phyloP scores from a whole-genome alignment of 345 rosid genomes.

The Salix dunnii region DNA sequence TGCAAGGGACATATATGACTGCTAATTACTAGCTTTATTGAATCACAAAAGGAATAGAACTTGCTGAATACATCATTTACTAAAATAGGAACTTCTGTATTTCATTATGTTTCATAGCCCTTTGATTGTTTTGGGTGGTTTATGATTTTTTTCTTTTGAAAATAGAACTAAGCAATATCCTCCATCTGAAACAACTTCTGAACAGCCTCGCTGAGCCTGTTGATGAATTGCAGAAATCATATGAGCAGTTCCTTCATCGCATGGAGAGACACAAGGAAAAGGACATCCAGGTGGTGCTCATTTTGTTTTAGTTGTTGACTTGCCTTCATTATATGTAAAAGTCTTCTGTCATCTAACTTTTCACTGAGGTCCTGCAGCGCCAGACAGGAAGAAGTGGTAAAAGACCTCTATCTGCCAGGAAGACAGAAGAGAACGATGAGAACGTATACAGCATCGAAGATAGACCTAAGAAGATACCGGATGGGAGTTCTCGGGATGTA shows the following conservation, averaged over 20 bases:
- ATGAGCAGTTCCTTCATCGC: conserved; percentile 72
- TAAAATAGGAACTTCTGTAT: neutral
- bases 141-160: neutral
- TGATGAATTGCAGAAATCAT: conserved; percentile 80
- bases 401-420: conserved; percentile 27
- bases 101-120: neutral
- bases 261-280: conserved; percentile 62
- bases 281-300: conserved; percentile 50
- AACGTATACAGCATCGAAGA: conserved; percentile 15
- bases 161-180: conserved; percentile 6
- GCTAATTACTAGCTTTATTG: neutral
- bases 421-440: conserved; percentile 29
- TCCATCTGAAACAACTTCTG: conserved; percentile 6
- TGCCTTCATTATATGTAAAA: neutral
- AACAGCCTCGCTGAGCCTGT: conserved; percentile 82
- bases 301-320: conserved; percentile 9
- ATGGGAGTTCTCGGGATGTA: conserved; percentile 15
- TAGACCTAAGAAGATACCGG: conserved; percentile 5
- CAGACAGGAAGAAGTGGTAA: conserved; percentile 39
- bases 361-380: conserved; percentile 28
- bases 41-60: neutral
- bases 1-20: neutral
- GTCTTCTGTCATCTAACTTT: conserved; percentile 16
- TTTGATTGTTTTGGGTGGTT: neutral
- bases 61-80: neutral